A percentile compares a stretch with the other conserved stretches of the same genome.
phyloP scores from a whole-genome alignment of 768 basidiomycete species.

The Cantharellus anzutake region DNA sequence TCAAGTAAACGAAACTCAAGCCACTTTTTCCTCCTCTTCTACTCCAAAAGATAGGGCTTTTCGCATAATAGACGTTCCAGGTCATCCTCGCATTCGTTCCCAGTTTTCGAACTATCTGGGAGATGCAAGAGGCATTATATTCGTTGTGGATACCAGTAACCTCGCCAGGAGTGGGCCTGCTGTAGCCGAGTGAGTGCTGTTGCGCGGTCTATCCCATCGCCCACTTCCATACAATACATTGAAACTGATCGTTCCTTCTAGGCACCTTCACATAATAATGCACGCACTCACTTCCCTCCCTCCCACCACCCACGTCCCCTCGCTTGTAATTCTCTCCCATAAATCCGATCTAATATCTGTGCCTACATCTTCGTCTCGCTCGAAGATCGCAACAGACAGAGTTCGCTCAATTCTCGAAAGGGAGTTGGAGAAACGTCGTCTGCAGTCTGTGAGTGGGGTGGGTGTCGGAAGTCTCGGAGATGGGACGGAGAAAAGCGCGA shows the following conservation, averaged over 20 bases:
- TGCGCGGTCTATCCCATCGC: not conserved
- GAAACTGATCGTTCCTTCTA: slow-evolving; percentile 14
- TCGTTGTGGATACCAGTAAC: slow-evolving; percentile 64
- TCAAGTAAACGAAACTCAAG: slow-evolving; percentile 41
- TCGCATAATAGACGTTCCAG: slow-evolving; percentile 50
- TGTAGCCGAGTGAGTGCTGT: slow-evolving; percentile 58
- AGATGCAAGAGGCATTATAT: slow-evolving; percentile 45
- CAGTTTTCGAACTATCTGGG: slow-evolving; percentile 49
- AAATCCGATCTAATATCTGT: slow-evolving; percentile 50
- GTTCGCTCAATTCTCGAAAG: slow-evolving; percentile 66
- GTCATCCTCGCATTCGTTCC: slow-evolving; percentile 63
- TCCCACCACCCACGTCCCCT: slow-evolving; percentile 42
- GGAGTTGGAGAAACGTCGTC: slow-evolving; percentile 60
- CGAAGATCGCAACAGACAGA: slow-evolving; percentile 22
- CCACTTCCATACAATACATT: not conserved
- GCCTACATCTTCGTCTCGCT: slow-evolving; percentile 19
- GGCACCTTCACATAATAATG: slow-evolving; percentile 55
- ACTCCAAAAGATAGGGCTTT: slow-evolving; percentile 18
- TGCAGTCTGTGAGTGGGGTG: slow-evolving; percentile 23
- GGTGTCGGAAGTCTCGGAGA: slow-evolving; percentile 56
- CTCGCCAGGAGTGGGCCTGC: slow-evolving; percentile 53
- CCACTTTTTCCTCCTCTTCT: slow-evolving; percentile 20
- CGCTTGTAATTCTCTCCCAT: slow-evolving; percentile 51
- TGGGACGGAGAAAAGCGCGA: slow-evolving; percentile 13
- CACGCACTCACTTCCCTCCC: slow-evolving; percentile 54